Base-by-base conservation (phyloP, 2,329 filamentous ascomycete species). In the Fusarium buharicum region DNA sequence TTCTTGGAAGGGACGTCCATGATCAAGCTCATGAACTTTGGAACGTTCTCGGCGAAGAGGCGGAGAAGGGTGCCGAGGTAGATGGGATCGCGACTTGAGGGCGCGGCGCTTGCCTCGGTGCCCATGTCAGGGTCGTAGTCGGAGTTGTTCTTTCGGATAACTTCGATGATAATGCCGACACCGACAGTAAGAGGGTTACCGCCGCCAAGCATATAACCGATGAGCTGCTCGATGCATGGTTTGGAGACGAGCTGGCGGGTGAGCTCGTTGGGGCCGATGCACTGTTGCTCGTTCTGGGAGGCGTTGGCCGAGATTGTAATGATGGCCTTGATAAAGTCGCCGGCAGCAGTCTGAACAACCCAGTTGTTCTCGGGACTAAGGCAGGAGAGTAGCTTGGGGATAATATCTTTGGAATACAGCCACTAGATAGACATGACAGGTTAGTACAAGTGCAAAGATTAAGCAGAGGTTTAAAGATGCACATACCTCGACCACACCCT, bases 251-350 rank as follows among this genome's bases (percentile, higher is more conserved):
- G 84, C 77, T 99, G 93, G 36, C 95, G 89, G 6, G 95, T 99
- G 45, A 99, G 85, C 73, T 97, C 95, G 74, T 99, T 99, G 4
- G 95, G 95, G 4, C 95, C 95, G 73, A 99, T 98, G 71, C 96
- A 97, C n/a, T 94, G 95, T 74, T 97, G 93, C 72, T 99, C 95
- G 72, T 97, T 96, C 69, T 97, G 95, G 2, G 94, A 97, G 4
- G 95, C 95, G 73, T 99, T 99, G 59, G 95, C 95, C 2, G 95
- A 98, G 55, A 99, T 97, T 22, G 95, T 99, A 67, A 99, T 98
- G 73, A 99, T 97, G 37, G 95, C 95, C 76, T 99, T 99, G 70
- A 99, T 85, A 68, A 99, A 99, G 74, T 99, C 95, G 38, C 95
- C 95, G 1, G 95, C 95, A 0, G 95, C 96, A 0, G 95, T 98